Conservation (phyloP, 345 rosid genomes). For the Eucalyptus pumila region DNA sequence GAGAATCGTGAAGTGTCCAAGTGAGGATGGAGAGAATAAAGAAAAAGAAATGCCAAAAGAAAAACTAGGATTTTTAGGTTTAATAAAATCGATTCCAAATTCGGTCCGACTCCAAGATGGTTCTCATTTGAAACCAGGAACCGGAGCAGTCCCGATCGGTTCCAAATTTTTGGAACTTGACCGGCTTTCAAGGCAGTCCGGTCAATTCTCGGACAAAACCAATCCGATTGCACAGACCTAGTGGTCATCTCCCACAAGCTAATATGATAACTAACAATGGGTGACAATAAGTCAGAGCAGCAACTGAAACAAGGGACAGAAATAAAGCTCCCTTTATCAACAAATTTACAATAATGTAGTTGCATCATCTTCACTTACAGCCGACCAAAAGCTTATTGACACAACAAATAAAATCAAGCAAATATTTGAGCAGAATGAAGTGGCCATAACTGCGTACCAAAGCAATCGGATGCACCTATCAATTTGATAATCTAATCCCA, state of each 20-base stretch:
- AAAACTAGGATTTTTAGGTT: neutral
- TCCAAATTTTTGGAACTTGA: neutral
- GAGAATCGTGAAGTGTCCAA: neutral
- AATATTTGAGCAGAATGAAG: neutral
- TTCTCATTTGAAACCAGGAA: too few species aligned
- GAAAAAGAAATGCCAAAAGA: neutral
- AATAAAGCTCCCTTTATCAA: neutral
- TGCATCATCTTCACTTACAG: neutral
- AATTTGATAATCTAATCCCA: neutral
- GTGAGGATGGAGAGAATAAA: neutral
- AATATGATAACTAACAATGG: neutral
- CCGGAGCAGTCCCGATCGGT: rapidly evolving
- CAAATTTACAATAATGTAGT: neutral
- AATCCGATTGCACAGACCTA: neutral
- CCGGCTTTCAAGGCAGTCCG: neutral
- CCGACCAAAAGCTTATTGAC: neutral
- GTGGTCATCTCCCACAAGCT: neutral
- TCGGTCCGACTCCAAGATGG: too few species aligned
- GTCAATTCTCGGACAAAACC: neutral
- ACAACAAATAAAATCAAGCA: neutral
- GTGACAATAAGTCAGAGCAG: neutral
- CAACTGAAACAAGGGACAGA: neutral
- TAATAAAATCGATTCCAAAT: too few species aligned
- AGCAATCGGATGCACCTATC: neutral
- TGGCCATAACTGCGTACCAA: neutral